Base-by-base conservation (phyloP, 2,329 filamentous ascomycete species). In the Bipolaris zeicola region DNA sequence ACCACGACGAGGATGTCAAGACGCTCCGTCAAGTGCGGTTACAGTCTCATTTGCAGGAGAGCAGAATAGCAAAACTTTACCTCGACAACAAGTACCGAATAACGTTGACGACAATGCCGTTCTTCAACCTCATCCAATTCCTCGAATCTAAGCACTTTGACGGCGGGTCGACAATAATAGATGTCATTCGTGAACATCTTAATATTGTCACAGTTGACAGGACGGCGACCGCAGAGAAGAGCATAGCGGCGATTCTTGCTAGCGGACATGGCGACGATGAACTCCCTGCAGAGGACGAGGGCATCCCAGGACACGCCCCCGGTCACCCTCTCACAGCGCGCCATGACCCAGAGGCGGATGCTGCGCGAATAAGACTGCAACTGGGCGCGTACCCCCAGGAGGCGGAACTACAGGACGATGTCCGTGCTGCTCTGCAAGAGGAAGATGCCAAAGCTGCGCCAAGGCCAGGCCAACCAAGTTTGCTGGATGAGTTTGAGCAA, bases 371-470 rank as follows among this genome's bases (percentile, higher is more conserved):
- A 16, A 83, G 81, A 59, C 81, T 99, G 10, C 89, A 88, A 64
- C 85, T 99, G 3, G 95, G 93, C 0, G 88, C 89, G 10, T 78
- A 96, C 41, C 90, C 92, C 0, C 89, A 96, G 84, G 95, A 99
- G 49, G 78, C 84, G 14, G 90, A 96, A 5, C 79, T 96, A 38
- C 87, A 91, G 66, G 87, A 89, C 10, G 95, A 99, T 72, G 87
- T 99, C 3, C 88, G 92, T 20, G 91, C 90, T 5, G 92, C 96
- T 64, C 81, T 98, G 1, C 88, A 90, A 67, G 92, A 96, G 5
- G 89, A 95, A 66, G 95, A 99, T 72, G 80, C 83, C n/a, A 85
- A 86, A 51, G 84, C 90, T 50, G 91, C 91, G 2, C 90, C 92
- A 1, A 79, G 79, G 1, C 79, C 85, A 3, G 93, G 92, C 5